Evolutionary conservation across 768 basidiomycete genomes (phyloP).

Genomic region (Auricularia sp.): DNA sequence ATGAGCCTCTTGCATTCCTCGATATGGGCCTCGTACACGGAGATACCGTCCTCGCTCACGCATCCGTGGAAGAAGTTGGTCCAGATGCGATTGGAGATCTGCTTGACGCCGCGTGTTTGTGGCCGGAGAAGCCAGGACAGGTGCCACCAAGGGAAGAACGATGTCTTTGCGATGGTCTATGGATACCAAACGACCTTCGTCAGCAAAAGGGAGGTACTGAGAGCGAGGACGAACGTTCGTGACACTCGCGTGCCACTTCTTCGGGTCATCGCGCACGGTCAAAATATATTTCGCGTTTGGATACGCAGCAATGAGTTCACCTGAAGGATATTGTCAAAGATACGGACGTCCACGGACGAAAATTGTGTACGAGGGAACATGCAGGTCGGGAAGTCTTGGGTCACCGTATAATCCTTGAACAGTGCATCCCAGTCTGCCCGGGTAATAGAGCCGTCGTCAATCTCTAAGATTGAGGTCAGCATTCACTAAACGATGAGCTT

Average conservation of each 20-base stretch:
- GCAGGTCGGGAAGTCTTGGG: neutral
- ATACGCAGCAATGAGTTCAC: neutral
- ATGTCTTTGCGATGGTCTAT: neutral
- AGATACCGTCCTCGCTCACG: neutral
- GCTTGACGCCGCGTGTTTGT: neutral
- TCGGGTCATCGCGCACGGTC: neutral
- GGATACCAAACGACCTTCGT: neutral
- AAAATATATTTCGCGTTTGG: constrained; percentile 1
- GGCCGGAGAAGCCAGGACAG: neutral
- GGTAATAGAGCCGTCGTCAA: no score
- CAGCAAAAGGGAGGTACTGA: neutral
- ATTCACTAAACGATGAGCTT: no score
- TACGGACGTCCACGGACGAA: neutral
- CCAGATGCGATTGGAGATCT: neutral
- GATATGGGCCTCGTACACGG: neutral
- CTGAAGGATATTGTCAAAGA: neutral
- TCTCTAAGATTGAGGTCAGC: no score
- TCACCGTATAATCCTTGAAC: neutral
- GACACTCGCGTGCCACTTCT: neutral
- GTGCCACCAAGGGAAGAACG: neutral
- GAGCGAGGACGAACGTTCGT: neutral
- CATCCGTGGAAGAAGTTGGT: neutral
- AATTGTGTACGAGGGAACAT: neutral
- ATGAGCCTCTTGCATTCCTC: neutral
- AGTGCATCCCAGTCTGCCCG: neutral